Conservation (phyloP, 164 flowering plant species). For the Malania oleifera region DNA sequence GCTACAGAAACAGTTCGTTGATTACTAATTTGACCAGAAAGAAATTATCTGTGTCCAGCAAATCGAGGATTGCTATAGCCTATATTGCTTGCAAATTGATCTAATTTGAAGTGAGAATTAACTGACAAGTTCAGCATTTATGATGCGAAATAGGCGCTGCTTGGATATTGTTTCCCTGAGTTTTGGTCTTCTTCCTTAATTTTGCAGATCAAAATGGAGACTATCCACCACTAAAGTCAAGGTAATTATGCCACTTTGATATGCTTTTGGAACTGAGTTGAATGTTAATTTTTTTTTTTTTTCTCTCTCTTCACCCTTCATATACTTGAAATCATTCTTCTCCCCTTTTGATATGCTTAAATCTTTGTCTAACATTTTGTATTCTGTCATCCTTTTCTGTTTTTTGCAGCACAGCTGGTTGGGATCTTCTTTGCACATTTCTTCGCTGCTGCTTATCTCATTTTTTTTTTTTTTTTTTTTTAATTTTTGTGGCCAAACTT, state of each 20-base stretch:
- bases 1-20: too few relatives aligned
- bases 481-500: neutral
- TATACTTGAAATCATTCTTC: too few relatives aligned
- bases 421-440: conserved; percentile 6
- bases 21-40: too few relatives aligned
- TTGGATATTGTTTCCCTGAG: conserved; percentile 4
- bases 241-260: conserved; percentile 19
- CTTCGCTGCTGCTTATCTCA: neutral
- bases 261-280: neutral
- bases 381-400: neutral
- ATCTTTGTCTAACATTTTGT: conserved; percentile 1
- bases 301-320: neutral
- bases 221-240: conserved; percentile 34
- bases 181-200: neutral
- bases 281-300: neutral
- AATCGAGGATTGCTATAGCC: too few relatives aligned
- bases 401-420: conserved; percentile 36
- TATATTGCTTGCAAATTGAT: neutral
- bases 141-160: neutral
- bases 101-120: neutral
- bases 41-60: too few relatives aligned
- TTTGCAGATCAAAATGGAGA: conserved; percentile 49
- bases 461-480: neutral
- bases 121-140: neutral
- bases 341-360: neutral